A percentile compares a stretch with the other conserved stretches of the same genome.
phyloP scores from a whole-genome alignment of 2,329 filamentous ascomycete genomes.

The Coniochaeta prunicola region DNA sequence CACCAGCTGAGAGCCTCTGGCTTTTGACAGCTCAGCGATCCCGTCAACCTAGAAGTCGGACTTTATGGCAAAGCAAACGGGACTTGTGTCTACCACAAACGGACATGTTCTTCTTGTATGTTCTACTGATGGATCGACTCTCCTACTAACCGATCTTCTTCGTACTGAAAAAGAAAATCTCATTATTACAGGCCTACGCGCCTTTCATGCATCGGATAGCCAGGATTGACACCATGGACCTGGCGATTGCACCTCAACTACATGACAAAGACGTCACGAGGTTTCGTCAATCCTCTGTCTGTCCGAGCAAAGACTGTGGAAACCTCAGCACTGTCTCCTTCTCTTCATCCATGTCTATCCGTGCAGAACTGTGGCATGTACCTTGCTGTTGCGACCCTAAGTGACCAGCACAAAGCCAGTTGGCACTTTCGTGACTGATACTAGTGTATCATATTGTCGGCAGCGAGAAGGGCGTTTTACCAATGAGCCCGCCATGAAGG shows the following conservation, averaged over 20 bases:
- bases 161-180: not conserved
- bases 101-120: not conserved
- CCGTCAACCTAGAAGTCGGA: not conserved
- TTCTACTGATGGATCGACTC: not conserved
- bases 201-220: no score
- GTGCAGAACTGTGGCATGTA: not conserved
- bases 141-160: not conserved
- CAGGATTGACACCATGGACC: not conserved
- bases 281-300: not conserved
- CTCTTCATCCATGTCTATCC: not conserved
- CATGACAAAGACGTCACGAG: not conserved
- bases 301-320: not conserved
- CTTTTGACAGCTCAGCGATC: not conserved
- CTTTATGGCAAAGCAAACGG: not conserved
- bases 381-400: not conserved
- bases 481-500: no score
- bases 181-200: no score
- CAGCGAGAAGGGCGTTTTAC: not conserved
- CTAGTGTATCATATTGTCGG: not conserved
- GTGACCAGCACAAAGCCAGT: not conserved
- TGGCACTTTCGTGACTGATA: not conserved
- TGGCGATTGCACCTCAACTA: not conserved
- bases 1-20: not conserved
- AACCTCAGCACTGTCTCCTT: not conserved
- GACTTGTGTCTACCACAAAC: not conserved